Conservation (phyloP, 2,329 filamentous ascomycete genomes). For the Trichophyton simii region DNA sequence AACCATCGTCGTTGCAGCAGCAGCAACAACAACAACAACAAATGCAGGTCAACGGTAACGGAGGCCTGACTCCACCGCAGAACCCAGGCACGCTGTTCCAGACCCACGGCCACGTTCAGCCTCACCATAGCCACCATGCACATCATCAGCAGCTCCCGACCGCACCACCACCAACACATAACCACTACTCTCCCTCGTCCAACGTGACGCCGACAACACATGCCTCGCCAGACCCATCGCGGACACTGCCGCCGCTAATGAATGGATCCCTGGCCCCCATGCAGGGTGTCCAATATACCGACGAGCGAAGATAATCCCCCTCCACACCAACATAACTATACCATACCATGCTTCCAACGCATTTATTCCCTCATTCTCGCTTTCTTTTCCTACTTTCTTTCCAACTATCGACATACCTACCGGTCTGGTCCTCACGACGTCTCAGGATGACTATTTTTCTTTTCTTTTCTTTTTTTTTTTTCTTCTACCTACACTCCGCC, state of each 20-base stretch:
- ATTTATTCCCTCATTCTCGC: neutral
- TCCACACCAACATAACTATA: neutral
- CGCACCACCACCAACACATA: conserved; percentile 21
- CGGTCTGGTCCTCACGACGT: neutral
- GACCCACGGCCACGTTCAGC: conserved; percentile 5
- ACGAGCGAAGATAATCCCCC: conserved; percentile 30
- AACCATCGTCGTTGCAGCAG: neutral
- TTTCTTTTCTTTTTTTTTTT: neutral
- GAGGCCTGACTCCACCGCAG: neutral
- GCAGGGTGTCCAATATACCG: conserved; percentile 41
- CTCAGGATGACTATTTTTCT: neutral
- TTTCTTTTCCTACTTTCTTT: neutral
- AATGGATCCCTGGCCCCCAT: conserved; percentile 34
- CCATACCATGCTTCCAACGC: neutral
- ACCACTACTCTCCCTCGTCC: conserved; percentile 24
- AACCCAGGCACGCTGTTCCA: neutral
- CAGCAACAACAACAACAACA: neutral
- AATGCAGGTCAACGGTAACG: neutral
- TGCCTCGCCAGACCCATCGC: conserved; percentile 31
- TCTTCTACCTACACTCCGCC: neutral
- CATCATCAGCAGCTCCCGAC: conserved; percentile 14
- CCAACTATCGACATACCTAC: neutral
- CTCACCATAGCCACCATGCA: conserved; percentile 7
- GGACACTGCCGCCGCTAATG: conserved; percentile 37
- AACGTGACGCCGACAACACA: conserved; percentile 17